Conservation (phyloP, 2,329 filamentous ascomycete genomes). For the Graphilbum sp. region DNA sequence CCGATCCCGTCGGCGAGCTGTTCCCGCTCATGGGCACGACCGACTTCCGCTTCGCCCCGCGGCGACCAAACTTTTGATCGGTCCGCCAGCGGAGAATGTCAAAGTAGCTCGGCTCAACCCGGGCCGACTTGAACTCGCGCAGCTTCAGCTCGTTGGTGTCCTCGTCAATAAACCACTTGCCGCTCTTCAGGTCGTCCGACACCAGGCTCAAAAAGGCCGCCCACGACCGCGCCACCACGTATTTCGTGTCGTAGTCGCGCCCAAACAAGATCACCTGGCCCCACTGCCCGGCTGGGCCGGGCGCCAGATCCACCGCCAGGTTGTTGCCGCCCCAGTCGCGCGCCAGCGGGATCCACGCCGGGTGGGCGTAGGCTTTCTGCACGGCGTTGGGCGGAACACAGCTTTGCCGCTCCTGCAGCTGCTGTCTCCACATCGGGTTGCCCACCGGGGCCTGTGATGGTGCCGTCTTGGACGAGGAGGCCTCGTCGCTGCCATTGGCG, state of each 20-base stretch:
- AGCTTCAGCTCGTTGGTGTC: constrained; percentile 84
- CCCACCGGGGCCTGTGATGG: constrained; percentile 20
- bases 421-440: constrained; percentile 64
- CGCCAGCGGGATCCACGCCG: constrained; percentile 87
- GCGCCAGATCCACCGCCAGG: constrained; percentile 80
- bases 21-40: constrained; percentile 21
- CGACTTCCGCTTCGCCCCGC: constrained; percentile 37
- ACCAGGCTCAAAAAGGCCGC: constrained; percentile 68
- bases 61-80: constrained; percentile 84
- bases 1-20: constrained; percentile 30
- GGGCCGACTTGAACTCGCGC: constrained; percentile 74
- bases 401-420: constrained; percentile 69
- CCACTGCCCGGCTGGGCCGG: constrained; percentile 80
- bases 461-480: constrained; percentile 51
- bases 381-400: constrained; percentile 75
- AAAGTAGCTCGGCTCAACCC: constrained; percentile 83
- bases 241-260: constrained; percentile 96
- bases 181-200: constrained; percentile 78
- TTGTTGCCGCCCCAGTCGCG: constrained; percentile 99
- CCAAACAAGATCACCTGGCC: constrained; percentile 94
- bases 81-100: constrained; percentile 90
- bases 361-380: constrained; percentile 85
- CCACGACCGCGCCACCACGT: constrained; percentile 90
- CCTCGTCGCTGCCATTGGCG: constrained; percentile 41
- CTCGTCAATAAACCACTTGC: constrained; percentile 85